Base-by-base conservation (phyloP, 2,329 filamentous ascomycete genomes). In the Aotearoamyces nothofagi region DNA sequence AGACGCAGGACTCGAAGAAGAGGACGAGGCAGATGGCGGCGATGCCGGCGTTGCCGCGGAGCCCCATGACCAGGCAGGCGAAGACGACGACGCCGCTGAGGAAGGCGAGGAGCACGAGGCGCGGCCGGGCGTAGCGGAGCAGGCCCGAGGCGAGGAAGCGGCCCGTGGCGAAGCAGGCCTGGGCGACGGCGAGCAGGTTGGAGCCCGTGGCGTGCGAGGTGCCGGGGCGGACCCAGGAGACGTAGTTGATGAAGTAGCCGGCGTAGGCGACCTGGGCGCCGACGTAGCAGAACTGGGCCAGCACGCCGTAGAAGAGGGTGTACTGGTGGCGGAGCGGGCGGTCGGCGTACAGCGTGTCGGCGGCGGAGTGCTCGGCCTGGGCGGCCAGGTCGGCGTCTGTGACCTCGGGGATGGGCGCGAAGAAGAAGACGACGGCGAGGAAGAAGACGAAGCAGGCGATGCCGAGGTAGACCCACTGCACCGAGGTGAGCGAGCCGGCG, bases 1-100 rank as follows among this genome's bases (percentile, higher is more conserved):
- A 86, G 49, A 74, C 77, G 46, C 81, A 78, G 5, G 68, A 75
- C 53, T 81, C 79, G 51, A 84, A 86, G 57, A 84, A 83, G n/a
- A 83, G 58, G 3, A 74, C 69, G 9, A 79, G 36, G 50, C 69
- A 78, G 17, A 82, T 62, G 61, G 81, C 71, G 7, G 61, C 55
- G 37, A 69, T 53, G 29, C 62, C 64, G 1, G 47, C 50, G 39
- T 61, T 54, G 13, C 52, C 57, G 5, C 50, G 39, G 33, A 58
- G 50, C 0, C 57, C 59, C 37, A 64, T 60, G 24, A 61, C 43
- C 1, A 63, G 60, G 10, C 50, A 54, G 24, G 59, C 47, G 53
- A 83, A 83, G 36, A 79, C 47, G 44, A 82, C 66, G 42, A 70
- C 72, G 39, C 58, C 48, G 1, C 62, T 63, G 39, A 83, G 53